Percentiles rank a stretch among this genome's conserved stretches.
These are phyloP conservation scores for Xylaria palmicola DNA, from an alignment of 495 filamentous ascomycete genomes.

Conservation along the genomic window DNA sequence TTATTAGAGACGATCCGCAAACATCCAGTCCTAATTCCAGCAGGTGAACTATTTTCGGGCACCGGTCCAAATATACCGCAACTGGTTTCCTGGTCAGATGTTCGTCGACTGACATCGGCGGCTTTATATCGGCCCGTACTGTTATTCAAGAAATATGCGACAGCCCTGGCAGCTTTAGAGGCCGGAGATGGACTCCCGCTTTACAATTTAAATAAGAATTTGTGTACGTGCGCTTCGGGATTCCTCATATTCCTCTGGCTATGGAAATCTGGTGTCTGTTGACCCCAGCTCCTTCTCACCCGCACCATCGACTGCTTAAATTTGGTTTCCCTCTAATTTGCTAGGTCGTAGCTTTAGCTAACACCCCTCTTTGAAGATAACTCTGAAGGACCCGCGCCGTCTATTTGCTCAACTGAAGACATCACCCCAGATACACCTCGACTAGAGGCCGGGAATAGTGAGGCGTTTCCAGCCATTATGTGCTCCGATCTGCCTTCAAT, in stretches of 20 bases:
- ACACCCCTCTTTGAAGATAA: constrained; percentile 20
- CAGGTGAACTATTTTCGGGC: constrained; percentile 12
- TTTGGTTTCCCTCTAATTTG: no score
- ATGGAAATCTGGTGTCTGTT: no score
- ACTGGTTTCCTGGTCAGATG: constrained; percentile 42
- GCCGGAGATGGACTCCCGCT: constrained; percentile 53
- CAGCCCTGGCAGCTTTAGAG: constrained; percentile 53
- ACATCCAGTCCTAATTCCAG: constrained; percentile 49
- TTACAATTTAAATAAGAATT: constrained; percentile 35
- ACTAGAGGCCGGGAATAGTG: constrained; percentile 43
- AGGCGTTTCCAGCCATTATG: constrained; percentile 57
- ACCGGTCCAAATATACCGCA: constrained; percentile 34
- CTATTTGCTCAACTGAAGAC: constrained; percentile 37
- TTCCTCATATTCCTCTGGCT: no score
- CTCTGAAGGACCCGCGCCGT: constrained; percentile 32
- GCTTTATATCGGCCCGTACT: constrained; percentile 60
- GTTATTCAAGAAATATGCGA: constrained; percentile 57
- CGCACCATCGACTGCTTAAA: no score
- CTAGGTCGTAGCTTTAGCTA: neutral
- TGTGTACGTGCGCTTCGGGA: neutral
- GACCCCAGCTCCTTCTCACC: no score
- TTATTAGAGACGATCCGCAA: constrained; percentile 45
- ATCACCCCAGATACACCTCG: constrained; percentile 29
- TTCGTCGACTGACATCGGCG: constrained; percentile 44
- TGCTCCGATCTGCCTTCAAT: constrained; percentile 60